A percentile compares a stretch with the other conserved stretches of the same genome.
phyloP scores from a whole-genome alignment of 495 filamentous ascomycete genomes.

The Hypoxylon cercidicola region DNA sequence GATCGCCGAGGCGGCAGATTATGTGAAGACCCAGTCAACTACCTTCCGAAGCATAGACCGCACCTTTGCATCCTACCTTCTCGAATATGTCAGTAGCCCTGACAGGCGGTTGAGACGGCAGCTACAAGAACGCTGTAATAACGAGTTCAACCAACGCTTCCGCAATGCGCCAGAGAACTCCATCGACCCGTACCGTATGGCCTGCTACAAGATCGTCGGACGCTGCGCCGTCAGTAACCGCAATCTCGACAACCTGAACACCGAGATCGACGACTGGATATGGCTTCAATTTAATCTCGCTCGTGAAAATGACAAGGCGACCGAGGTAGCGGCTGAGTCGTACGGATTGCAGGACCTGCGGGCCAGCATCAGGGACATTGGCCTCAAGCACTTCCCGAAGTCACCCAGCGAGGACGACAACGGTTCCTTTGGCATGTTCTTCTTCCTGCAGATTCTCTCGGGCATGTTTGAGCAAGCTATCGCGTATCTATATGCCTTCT shows the following conservation, averaged over 20 bases:
- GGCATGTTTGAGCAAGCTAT: constrained; percentile 97
- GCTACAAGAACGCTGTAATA: constrained; percentile 84
- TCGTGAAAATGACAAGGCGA: constrained; percentile 81
- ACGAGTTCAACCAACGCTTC: constrained; percentile 85
- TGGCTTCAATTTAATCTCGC: constrained; percentile 96
- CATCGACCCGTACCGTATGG: constrained; percentile 94
- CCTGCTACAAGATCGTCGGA: constrained; percentile 97
- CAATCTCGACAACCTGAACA: constrained; percentile 80
- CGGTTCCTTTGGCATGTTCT: constrained; percentile 86
- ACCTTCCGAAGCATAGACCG: constrained; percentile 91
- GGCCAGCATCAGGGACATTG: constrained; percentile 84
- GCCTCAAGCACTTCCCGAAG: constrained; percentile 82
- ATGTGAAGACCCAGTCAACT: constrained; percentile 77
- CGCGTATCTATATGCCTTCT: constrained; percentile 86
- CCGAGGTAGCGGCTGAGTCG: constrained; percentile 86
- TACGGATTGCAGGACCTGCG: constrained; percentile 90
- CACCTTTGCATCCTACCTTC: constrained; percentile 89
- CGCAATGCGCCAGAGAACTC: constrained; percentile 86
- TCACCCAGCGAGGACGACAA: constrained; percentile 73
- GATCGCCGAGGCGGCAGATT: constrained; percentile 83
- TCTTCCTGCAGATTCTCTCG: constrained; percentile 87
- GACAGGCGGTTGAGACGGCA: constrained; percentile 79
- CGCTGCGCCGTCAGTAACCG: constrained; percentile 87
- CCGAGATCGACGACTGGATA: constrained; percentile 91
- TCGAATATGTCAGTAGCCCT: constrained; percentile 73